Evolutionary conservation across 2,329 filamentous ascomycete species (phyloP).

Genomic region (Diplodia sapinea): DNA sequence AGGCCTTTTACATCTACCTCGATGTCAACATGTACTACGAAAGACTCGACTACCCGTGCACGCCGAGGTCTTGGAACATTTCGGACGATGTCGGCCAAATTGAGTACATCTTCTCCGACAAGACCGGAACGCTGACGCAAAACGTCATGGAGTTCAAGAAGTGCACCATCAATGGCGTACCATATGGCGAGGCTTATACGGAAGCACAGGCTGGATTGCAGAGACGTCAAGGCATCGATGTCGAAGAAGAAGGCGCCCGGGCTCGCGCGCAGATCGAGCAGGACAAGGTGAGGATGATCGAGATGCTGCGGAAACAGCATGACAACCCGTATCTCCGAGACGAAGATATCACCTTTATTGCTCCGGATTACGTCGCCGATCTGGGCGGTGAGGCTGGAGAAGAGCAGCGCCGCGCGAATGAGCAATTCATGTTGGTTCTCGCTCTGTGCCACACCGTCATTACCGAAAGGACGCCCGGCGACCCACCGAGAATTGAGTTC

Average conservation of each 20-base stretch:
- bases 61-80: slow-evolving; percentile 98
- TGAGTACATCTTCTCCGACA: slow-evolving; percentile 98
- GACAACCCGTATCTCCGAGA: slow-evolving; percentile 91
- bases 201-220: slow-evolving; percentile 97
- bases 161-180: slow-evolving; percentile 91
- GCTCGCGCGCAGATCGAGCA: slow-evolving; percentile 78
- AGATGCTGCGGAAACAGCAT: slow-evolving; percentile 74
- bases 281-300: slow-evolving; percentile 75
- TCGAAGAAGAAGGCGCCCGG: slow-evolving; percentile 76
- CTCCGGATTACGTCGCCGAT: slow-evolving; percentile 86
- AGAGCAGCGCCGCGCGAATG: slow-evolving; percentile 77
- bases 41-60: slow-evolving; percentile 88
- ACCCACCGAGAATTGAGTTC: slow-evolving; percentile 89
- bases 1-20: slow-evolving; percentile 97
- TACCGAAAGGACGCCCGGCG: slow-evolving; percentile 85
- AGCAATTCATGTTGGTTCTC: slow-evolving; percentile 91
- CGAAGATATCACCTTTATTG: slow-evolving; percentile 88
- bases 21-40: slow-evolving; percentile 98
- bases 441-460: slow-evolving; percentile 98
- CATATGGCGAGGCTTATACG: slow-evolving; percentile 97
- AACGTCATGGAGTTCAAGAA: slow-evolving; percentile 99
- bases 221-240: slow-evolving; percentile 84
- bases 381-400: slow-evolving; percentile 76
- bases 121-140: slow-evolving; percentile 86
- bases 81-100: slow-evolving; percentile 98